Percentiles rank a stretch among this genome's conserved stretches.
Evolutionary conservation across 179 eudicot species (phyloP).

Genomic region (Beta macrorhiza): DNA sequence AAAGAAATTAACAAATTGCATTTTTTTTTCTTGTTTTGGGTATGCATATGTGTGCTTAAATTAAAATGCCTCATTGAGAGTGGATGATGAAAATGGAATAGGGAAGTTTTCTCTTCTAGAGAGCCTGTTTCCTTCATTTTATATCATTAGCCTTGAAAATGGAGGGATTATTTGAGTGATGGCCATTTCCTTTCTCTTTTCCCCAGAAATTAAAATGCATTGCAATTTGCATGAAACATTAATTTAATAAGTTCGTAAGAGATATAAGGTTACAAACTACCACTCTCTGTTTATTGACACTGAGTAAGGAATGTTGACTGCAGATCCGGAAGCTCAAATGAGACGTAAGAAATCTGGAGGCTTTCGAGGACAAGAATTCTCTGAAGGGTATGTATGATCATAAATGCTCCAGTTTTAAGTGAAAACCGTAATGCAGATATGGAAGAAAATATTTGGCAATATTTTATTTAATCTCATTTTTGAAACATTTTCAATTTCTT

Average conservation of each 20-base stretch:
- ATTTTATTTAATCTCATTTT: background rate
- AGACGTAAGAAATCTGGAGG: slow-evolving; percentile 69
- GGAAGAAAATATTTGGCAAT: background rate
- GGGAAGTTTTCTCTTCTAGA: background rate
- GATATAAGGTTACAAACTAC: no score
- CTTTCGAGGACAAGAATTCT: slow-evolving; percentile 68
- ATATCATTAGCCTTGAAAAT: background rate
- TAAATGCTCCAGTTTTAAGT: background rate
- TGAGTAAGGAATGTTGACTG: slow-evolving; percentile 4
- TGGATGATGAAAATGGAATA: no score
- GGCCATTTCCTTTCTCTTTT: background rate
- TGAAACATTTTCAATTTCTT: background rate
- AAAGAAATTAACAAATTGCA: background rate
- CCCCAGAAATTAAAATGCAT: background rate
- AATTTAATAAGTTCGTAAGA: background rate
- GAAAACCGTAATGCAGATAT: background rate
- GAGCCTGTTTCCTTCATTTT: background rate
- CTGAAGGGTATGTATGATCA: slow-evolving; percentile 65
- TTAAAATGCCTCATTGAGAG: background rate
- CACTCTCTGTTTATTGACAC: background rate
- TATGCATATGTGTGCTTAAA: background rate
- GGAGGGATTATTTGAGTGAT: background rate
- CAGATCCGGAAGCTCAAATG: slow-evolving; percentile 60
- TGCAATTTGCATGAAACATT: background rate
- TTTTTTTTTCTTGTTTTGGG: background rate